Evolutionary conservation across 768 basidiomycete species (phyloP), one percentile per base, ranked within the genome.

Genomic region (Pleurotus platypus): DNA sequence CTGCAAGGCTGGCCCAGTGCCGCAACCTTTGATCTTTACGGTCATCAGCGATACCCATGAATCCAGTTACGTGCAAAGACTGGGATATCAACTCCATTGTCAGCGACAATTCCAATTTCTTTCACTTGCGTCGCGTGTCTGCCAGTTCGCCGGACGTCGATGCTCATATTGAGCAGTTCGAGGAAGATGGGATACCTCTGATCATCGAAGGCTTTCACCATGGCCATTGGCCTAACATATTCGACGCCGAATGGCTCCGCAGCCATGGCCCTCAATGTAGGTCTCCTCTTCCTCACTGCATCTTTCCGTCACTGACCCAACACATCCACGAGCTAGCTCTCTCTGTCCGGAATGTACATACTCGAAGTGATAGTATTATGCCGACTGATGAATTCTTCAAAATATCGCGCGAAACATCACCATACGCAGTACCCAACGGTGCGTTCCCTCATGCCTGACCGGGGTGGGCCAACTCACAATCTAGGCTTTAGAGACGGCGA

Each of bases 151-250:
- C 66, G 3, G 64, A 61, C 2, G 63, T 81, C 20, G 56, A 67
- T 2, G 55, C 64, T 1, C 65, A 65, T 38, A 76, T 90, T 27
- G 60, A 68, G 27, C 51, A 70, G 7, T 76, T 81, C 46, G 87
- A 90, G 47, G 48, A 59, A 3, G 60, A 64, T 13, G 89, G 88
- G 1, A 58, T 69, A 11, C 91, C 91, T 0, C 62, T 91, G 49
- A 79, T 93, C 24, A 78, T 94, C 13, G 72, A 82, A 57, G 81
- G 79, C 12, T 83, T 82, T 69, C 81, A 90, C 54, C 68, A 78
- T 49, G 76, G 79, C 46, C 61, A 70, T 0, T 93, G 92, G 91
- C 78, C 79, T 3, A 62, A 77, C 0, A 61, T 82, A 43, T 89
- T 92, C 64, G 77, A 70, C 26, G 60, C 83, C 1, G 81, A 86